Evolutionary conservation across 2,329 filamentous ascomycete species (phyloP).

Genomic region (Xylaria sp.): DNA sequence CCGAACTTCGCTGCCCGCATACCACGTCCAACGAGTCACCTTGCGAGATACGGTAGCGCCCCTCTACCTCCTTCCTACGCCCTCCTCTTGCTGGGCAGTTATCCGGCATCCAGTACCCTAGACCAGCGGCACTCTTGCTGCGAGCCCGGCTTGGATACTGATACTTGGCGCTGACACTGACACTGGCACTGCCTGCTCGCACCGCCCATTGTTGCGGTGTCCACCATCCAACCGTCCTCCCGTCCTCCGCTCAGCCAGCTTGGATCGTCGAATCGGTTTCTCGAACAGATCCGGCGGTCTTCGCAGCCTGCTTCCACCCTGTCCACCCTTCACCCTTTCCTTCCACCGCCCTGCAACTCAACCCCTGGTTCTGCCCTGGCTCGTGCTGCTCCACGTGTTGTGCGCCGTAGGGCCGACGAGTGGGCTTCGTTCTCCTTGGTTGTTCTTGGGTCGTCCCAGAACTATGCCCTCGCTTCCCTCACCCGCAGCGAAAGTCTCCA

Average conservation of each 20-base stretch:
- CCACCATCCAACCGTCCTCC: too few species aligned
- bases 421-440: constrained; percentile 7
- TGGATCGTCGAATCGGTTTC: constrained; percentile 25
- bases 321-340: too few species aligned
- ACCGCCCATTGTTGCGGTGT: background rate
- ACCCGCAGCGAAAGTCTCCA: constrained; percentile 30
- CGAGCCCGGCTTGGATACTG: constrained; percentile 22
- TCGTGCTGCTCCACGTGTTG: constrained; percentile 36
- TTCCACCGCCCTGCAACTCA: constrained; percentile 26
- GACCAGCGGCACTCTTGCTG: constrained; percentile 6
- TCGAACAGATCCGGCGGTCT: background rate
- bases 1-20: constrained; percentile 41
- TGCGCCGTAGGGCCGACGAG: constrained; percentile 33
- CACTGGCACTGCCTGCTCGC: constrained; percentile 27
- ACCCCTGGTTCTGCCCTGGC: constrained; percentile 21
- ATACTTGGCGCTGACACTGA: constrained; percentile 24
- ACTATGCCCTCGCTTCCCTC: constrained; percentile 29
- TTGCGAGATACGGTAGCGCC: constrained; percentile 23
- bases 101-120: too few species aligned
- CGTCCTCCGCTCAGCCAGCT: constrained; percentile 5
- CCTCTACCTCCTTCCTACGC: constrained; percentile 11
- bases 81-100: background rate
- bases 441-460: constrained; percentile 6
- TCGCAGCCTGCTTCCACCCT: constrained; percentile 32
- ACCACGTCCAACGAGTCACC: constrained; percentile 26